phyloP scores from a whole-genome alignment of 768 basidiomycete species.

The Suillus decipiens region DNA sequence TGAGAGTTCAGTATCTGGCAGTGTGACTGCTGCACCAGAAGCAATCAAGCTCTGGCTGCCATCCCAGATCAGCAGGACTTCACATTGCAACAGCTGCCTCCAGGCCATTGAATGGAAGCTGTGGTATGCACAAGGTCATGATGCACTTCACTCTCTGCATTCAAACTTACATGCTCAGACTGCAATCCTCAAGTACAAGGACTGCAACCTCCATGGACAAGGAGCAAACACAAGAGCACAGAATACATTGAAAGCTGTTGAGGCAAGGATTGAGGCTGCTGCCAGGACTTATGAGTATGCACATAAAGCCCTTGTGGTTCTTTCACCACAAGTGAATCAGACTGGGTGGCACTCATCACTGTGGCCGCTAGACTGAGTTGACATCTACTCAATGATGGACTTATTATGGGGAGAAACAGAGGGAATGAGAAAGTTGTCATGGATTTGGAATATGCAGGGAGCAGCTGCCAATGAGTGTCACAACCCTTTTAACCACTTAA shows the following conservation, averaged over 20 bases:
- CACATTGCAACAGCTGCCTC: background rate
- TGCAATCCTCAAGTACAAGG: background rate
- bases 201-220: background rate
- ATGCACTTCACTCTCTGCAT: background rate
- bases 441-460: conserved; percentile 15
- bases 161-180: background rate
- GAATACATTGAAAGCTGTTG: background rate
- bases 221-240: background rate
- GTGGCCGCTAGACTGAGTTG: background rate
- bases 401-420: conserved; percentile 8
- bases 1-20: background rate
- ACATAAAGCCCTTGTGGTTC: background rate
- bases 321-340: background rate
- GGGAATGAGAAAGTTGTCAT: conserved; percentile 12
- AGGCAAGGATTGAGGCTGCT: background rate
- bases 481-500: no score
- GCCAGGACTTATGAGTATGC: conserved; percentile 3
- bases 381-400: conserved; percentile 7
- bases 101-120: background rate
- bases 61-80: background rate
- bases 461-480: no score
- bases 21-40: background rate
- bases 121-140: background rate
- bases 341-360: background rate
- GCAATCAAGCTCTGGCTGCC: background rate